Conservation (phyloP, 139 green algal genomes). For the Closterium sp. region DNA sequence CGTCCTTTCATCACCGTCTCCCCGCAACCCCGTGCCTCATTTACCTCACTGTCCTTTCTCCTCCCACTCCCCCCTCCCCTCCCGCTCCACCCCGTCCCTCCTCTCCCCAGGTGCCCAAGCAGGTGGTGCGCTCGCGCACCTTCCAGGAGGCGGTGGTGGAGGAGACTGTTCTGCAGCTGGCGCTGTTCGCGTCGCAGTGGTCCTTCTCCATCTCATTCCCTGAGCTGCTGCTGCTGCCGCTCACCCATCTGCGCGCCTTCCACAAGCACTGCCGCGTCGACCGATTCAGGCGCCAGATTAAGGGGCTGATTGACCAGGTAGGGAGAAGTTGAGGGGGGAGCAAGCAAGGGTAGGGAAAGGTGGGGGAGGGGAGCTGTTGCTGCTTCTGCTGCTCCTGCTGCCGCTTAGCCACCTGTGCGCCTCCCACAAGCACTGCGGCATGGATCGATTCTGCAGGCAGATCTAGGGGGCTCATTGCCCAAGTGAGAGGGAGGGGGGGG, state of each 20-base stretch:
- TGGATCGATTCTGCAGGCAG: slow-evolving; percentile 73
- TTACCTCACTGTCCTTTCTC: too few relatives aligned
- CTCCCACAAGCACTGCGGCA: slow-evolving; percentile 71
- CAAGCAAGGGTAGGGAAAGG: neutral
- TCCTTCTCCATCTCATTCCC: slow-evolving; percentile 77
- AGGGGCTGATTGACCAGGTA: slow-evolving; percentile 42
- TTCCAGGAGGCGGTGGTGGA: slow-evolving; percentile 78
- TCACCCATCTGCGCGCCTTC: slow-evolving; percentile 72
- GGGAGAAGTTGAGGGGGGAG: neutral
- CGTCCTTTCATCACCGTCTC: too few relatives aligned
- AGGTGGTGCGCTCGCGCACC: neutral
- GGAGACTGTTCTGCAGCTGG: slow-evolving; percentile 76
- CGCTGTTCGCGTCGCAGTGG: slow-evolving; percentile 79
- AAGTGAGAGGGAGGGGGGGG: neutral
- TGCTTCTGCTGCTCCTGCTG: slow-evolving; percentile 73
- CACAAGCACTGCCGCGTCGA: slow-evolving; percentile 74
- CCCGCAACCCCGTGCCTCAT: too few relatives aligned
- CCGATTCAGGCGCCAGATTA: slow-evolving; percentile 62
- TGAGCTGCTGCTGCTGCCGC: slow-evolving; percentile 70
- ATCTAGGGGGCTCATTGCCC: neutral
- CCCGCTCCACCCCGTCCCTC: too few relatives aligned
- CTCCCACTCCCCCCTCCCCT: too few relatives aligned
- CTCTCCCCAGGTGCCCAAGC: slow-evolving; percentile 25
- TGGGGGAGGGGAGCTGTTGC: slow-evolving; percentile 67
- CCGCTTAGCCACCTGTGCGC: slow-evolving; percentile 70